phyloP scores from a whole-genome alignment of 352 stramenopile genomes.

The Phytopythium montanum region DNA sequence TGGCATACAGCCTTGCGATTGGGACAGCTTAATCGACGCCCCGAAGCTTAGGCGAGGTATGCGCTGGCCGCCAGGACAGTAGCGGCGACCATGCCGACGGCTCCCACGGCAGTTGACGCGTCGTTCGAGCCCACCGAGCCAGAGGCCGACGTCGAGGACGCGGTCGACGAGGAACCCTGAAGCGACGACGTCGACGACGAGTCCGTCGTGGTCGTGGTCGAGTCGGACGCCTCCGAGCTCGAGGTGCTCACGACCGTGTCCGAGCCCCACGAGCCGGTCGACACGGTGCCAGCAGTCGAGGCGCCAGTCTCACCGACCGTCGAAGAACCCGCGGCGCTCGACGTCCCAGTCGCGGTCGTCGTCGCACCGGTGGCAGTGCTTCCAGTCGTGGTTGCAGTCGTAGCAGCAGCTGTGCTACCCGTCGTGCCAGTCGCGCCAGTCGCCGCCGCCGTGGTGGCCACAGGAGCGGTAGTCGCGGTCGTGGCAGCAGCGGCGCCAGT shows the following conservation, averaged over 20 bases:
- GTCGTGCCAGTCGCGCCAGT: background rate
- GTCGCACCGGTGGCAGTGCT: background rate
- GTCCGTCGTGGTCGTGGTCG: background rate
- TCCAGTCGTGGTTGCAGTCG: too few relatives aligned
- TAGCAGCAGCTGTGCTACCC: background rate
- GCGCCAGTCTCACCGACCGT: constrained; percentile 10
- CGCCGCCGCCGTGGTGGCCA: background rate
- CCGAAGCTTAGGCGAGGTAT: constrained; percentile 4
- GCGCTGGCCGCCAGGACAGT: constrained; percentile 1
- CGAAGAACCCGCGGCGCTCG: background rate
- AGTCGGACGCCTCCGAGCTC: background rate
- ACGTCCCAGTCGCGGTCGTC: background rate
- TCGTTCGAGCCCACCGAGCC: constrained; percentile 5
- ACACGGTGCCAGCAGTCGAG: constrained; percentile 2
- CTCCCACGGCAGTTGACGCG: background rate
- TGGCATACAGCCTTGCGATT: background rate
- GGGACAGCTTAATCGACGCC: background rate
- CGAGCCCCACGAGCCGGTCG: background rate
- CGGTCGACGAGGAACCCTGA: background rate
- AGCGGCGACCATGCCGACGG: constrained; percentile 1
- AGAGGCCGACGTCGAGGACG: background rate
- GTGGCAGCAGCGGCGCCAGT: constrained; percentile 3
- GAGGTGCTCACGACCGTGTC: background rate
- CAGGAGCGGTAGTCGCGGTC: background rate
- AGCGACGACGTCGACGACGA: constrained; percentile 1